A percentile compares a stretch with the other conserved stretches of the same genome.
These are phyloP conservation scores for Neopestalotiopsis sp. DNA, from an alignment of 2,329 filamentous ascomycete species.

Conservation along the genomic window DNA sequence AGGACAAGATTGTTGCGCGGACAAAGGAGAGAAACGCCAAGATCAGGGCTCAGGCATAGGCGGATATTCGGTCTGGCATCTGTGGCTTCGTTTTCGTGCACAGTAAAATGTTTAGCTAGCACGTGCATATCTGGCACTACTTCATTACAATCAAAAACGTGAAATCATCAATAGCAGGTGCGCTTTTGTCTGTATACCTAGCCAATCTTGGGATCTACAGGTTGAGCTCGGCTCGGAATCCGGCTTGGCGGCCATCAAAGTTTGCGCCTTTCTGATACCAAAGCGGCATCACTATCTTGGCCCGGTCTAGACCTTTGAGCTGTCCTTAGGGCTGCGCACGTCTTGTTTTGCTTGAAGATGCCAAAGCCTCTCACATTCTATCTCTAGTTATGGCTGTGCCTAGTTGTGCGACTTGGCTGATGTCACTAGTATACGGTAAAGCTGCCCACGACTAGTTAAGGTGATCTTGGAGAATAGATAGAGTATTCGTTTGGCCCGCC, in stretches of 20 bases:
- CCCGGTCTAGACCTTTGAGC: not conserved
- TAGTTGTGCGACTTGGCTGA: conserved; percentile 1
- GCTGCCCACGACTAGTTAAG: not conserved
- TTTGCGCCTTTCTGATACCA: not conserved
- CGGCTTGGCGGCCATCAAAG: not conserved
- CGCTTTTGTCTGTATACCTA: not conserved
- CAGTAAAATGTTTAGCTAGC: too few relatives aligned
- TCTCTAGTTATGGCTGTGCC: not conserved
- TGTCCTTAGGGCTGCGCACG: not conserved
- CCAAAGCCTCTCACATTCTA: not conserved
- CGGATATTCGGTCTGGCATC: not conserved
- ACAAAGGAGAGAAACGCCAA: conserved; percentile 47
- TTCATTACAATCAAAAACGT: not conserved
- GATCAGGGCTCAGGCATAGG: conserved; percentile 6
- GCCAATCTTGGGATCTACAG: not conserved
- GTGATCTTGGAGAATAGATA: not conserved
- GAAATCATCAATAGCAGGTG: not conserved
- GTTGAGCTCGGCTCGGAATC: not conserved
- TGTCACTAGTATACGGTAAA: not conserved
- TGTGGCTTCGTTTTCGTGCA: not conserved
- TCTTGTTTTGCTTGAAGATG: not conserved
- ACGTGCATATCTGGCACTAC: too few relatives aligned
- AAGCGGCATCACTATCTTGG: not conserved
- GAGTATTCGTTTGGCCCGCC: conserved; percentile 3
- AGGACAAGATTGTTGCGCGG: conserved; percentile 48